Base-by-base conservation (phyloP, 192 early-diverging fungal species). In the Gonapodya sp. region DNA sequence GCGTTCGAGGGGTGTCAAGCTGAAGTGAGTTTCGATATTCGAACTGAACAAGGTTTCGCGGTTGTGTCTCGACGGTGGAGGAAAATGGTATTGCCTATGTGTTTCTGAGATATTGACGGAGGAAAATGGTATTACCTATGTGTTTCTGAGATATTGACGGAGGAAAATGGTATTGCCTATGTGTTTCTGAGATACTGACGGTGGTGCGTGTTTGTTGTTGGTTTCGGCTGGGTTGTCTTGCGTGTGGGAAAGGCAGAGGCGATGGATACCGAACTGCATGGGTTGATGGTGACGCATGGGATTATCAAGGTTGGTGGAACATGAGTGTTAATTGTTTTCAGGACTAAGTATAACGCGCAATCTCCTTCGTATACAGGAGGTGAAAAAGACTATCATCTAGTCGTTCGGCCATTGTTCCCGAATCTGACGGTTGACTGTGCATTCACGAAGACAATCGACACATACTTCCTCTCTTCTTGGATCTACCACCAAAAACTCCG, bases 401-500 rank as follows among this genome's bases (percentile, higher is more conserved):
- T n/a, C n/a, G n/a, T n/a, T n/a, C n/a, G n/a, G n/a, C n/a, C n/a
- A 64, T 64, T 24, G 8, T 64, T 24, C 8, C 46, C 46, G 46
- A 64, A 8, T 16, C 46, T 24, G 8, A 8, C 46, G 8, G 8
- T 64, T 8, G 8, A 64, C 46, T 64, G 46, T 24, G 46, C 46
- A 24, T 24, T 64, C 46, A 64, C 8, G 46, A 64, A 77, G n/a
- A n/a, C n/a, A 16, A 8, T 32, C 30, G 75, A 77, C 31, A 87
- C 88, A 0, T 92, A 83, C 78, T 88, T 88, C 73, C 85, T 93
- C 24, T 92, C 91, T 0, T 89, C 87, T 0, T 93, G 93, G 93
- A 86, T 86, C 14, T 93, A 89, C 82, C 85, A 91, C 64, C 85
- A 86, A 36, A 92, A 93, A 79, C 81, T 92, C 0, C 85, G 78